phyloP scores from a whole-genome alignment of 345 rosid genomes.

The Arabis hirsuta region DNA sequence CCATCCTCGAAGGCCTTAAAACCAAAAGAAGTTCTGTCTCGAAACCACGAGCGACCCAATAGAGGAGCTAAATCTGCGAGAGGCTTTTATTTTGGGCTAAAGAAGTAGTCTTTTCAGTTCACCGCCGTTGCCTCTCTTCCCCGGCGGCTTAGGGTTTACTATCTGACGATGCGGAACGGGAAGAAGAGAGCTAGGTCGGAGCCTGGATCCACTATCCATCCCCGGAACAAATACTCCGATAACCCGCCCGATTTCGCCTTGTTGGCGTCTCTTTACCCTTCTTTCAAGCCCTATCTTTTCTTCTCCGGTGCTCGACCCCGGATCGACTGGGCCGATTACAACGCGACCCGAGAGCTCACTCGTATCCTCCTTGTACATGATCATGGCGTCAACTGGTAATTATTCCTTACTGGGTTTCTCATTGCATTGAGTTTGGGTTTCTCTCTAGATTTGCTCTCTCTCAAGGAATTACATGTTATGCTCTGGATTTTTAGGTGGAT shows the following conservation, averaged over 20 bases:
- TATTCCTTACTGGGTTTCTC: neutral
- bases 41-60: no score
- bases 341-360: constrained; percentile 88
- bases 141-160: no score
- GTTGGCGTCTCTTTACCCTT: constrained; percentile 73
- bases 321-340: constrained; percentile 90
- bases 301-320: constrained; percentile 65
- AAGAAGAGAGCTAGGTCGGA: constrained; percentile 58
- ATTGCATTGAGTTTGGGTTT: no score
- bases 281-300: constrained; percentile 71
- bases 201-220: constrained; percentile 62
- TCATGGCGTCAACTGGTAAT: constrained; percentile 65
- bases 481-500: constrained; percentile 69
- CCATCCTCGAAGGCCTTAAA: no score
- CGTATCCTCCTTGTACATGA: constrained; percentile 80
- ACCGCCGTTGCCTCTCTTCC: no score
- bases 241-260: constrained; percentile 77
- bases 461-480: neutral
- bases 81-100: no score
- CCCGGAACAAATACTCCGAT: constrained; percentile 69
- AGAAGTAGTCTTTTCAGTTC: no score
- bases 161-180: constrained; percentile 47
- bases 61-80: no score
- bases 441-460: no score
- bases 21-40: no score